Evolutionary conservation across 192 early-diverging fungal species (phyloP).

Genomic region (Rhizophagus clarus): DNA sequence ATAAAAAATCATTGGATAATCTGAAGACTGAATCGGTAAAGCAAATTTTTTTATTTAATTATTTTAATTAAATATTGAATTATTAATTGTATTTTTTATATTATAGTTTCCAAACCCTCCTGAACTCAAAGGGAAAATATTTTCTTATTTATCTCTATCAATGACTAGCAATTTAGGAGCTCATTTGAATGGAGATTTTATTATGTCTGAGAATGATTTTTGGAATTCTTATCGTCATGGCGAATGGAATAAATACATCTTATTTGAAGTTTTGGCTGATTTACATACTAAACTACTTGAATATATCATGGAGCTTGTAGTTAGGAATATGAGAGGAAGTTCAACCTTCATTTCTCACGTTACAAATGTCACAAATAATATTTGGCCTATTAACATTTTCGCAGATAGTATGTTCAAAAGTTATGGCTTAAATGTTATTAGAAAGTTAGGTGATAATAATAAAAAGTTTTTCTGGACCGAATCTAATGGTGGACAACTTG

Average conservation of each 20-base stretch:
- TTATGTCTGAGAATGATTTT: background rate
- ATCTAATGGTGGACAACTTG: background rate
- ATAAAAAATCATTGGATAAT: background rate
- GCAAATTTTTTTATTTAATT: background rate
- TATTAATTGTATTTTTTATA: background rate
- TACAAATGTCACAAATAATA: background rate
- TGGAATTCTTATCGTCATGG: background rate
- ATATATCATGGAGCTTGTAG: background rate
- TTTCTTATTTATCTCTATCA: slow-evolving; percentile 37
- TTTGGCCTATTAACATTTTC: background rate
- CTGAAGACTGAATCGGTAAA: background rate
- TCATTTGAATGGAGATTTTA: slow-evolving; percentile 35
- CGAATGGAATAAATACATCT: slow-evolving; percentile 5
- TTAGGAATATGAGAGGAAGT: no score
- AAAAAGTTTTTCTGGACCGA: background rate
- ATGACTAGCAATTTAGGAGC: slow-evolving; percentile 32
- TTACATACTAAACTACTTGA: background rate
- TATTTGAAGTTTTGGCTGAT: background rate
- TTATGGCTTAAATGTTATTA: background rate
- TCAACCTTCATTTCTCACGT: no score
- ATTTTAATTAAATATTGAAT: background rate
- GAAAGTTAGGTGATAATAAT: background rate
- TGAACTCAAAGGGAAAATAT: slow-evolving; percentile 28
- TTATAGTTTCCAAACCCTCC: background rate
- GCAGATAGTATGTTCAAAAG: background rate